phyloP scores from a whole-genome alignment of 2,329 filamentous ascomycete genomes.

The Diplodia corticola region DNA sequence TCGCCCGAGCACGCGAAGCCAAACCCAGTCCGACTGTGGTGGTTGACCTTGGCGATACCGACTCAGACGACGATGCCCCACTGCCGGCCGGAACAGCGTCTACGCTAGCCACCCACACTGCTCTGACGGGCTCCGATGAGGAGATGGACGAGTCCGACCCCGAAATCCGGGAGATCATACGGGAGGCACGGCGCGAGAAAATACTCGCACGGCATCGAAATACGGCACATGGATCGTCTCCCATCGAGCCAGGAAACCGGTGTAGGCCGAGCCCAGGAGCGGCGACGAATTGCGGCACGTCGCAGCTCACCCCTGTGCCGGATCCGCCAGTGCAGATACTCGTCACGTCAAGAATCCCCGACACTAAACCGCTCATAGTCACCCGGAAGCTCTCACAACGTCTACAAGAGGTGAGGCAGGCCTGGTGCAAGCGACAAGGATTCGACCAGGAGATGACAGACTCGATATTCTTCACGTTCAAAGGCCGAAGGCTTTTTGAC shows the following conservation, averaged over 20 bases:
- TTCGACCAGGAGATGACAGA: slow-evolving; percentile 52
- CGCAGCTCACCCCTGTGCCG: slow-evolving; percentile 27
- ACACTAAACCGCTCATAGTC: slow-evolving; percentile 62
- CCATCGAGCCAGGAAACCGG: background rate
- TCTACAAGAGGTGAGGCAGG: slow-evolving; percentile 65
- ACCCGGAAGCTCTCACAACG: slow-evolving; percentile 67
- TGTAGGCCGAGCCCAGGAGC: background rate
- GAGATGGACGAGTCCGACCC: slow-evolving; percentile 37
- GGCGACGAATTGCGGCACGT: background rate
- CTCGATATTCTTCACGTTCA: slow-evolving; percentile 77
- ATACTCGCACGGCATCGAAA: background rate
- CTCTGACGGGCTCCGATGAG: slow-evolving; percentile 27
- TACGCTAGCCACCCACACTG: background rate
- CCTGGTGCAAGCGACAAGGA: slow-evolving; percentile 67
- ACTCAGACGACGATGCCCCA: background rate
- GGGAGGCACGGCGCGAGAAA: slow-evolving; percentile 24
- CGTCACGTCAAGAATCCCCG: slow-evolving; percentile 66
- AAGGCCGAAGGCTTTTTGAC: slow-evolving; percentile 69
- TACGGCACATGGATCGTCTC: background rate
- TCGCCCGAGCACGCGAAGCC: background rate
- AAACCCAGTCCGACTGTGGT: background rate
- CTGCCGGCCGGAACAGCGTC: background rate
- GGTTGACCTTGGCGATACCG: slow-evolving; percentile 16
- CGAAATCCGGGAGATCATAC: slow-evolving; percentile 31
- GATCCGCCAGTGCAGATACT: slow-evolving; percentile 63